Evolutionary conservation across 257 asterid species (phyloP).

Genomic region (Solanum rostratum): DNA sequence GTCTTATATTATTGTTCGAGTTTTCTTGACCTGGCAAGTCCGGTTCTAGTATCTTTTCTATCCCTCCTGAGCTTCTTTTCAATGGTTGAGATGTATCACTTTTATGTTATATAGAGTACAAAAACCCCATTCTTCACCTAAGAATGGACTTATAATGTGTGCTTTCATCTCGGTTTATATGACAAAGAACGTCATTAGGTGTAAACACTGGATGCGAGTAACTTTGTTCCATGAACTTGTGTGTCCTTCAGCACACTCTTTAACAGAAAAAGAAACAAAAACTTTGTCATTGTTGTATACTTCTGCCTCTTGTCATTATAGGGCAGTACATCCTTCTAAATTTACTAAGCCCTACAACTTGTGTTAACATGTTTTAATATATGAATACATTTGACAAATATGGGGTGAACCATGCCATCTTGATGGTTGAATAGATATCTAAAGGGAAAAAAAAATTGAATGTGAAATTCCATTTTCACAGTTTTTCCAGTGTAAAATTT

Average conservation of each 20-base stretch:
- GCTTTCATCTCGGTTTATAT: not conserved
- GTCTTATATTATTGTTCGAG: not conserved
- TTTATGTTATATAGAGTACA: not conserved
- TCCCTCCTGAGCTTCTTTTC: not conserved
- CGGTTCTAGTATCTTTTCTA: not conserved
- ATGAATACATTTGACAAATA: not conserved
- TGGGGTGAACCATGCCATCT: not conserved
- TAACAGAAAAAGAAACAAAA: not conserved
- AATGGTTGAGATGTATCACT: not conserved
- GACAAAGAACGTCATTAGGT: not conserved
- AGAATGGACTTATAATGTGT: not conserved
- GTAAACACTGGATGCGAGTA: not conserved
- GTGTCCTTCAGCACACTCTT: not conserved
- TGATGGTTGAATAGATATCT: not conserved
- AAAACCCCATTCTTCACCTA: not conserved
- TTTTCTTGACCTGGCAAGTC: constrained; percentile 4
- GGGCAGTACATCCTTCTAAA: not conserved
- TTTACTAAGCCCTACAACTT: not conserved
- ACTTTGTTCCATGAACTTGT: not conserved
- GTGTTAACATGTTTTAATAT: not conserved
- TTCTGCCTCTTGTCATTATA: not conserved
- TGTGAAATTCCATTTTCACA: not conserved
- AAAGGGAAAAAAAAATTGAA: not conserved
- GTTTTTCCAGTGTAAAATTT: not conserved
- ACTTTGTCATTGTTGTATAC: not conserved